Percentiles rank a stretch among this genome's conserved stretches.
Evolutionary conservation across 345 rosid species (phyloP).

Genomic region (Eucalyptus regnans): DNA sequence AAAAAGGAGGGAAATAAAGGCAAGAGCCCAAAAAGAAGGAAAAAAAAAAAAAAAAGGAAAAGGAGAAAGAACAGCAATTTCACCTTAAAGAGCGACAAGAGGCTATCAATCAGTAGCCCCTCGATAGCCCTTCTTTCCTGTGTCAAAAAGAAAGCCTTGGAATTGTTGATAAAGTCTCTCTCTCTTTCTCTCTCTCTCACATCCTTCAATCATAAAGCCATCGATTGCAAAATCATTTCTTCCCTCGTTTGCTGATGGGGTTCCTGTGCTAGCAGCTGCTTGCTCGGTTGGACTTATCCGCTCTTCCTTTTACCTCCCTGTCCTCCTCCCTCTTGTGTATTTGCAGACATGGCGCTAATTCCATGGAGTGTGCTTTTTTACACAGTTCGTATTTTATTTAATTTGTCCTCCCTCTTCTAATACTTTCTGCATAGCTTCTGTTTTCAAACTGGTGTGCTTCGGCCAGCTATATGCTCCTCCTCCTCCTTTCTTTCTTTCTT

Average conservation of each 20-base stretch:
- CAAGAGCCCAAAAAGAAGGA: background rate
- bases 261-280: background rate
- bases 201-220: slow-evolving; percentile 18
- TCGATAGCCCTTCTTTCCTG: background rate
- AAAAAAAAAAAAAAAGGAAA: background rate
- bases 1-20: background rate
- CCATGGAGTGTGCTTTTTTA: background rate
- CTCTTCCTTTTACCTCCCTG: no score
- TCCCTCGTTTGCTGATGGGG: background rate
- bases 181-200: background rate
- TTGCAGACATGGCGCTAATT: background rate
- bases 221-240: slow-evolving; percentile 25
- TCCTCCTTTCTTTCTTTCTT: background rate
- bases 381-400: background rate
- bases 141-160: slow-evolving; percentile 1
- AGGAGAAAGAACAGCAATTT: background rate
- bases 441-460: background rate
- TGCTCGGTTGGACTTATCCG: background rate
- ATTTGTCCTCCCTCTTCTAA: background rate
- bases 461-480: background rate
- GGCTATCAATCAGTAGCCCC: background rate
- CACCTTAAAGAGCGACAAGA: slow-evolving; percentile 7
- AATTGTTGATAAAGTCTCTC: background rate
- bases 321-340: background rate
- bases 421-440: background rate